phyloP scores from a whole-genome alignment of 2,329 filamentous ascomycete species.

The Phialophora chinensis region DNA sequence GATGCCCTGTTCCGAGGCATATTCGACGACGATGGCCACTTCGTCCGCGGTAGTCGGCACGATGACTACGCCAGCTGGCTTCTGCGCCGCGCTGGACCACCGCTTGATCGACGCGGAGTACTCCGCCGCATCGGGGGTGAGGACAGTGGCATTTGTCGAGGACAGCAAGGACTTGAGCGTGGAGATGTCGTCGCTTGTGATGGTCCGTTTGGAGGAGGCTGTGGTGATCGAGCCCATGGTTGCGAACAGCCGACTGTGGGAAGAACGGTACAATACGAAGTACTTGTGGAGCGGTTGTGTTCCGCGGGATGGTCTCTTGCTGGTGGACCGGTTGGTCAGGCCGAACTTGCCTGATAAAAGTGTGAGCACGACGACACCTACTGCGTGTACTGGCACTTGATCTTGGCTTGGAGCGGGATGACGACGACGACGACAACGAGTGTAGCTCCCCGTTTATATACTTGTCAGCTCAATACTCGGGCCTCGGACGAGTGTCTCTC shows the following conservation, averaged over 20 bases:
- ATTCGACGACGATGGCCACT: slow-evolving; percentile 52
- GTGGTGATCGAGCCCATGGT: slow-evolving; percentile 35
- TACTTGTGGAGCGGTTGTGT: not conserved
- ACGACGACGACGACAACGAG: not conserved
- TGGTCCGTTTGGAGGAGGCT: slow-evolving; percentile 22
- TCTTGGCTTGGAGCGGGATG: not conserved
- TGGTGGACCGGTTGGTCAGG: not conserved
- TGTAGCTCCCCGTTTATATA: not conserved
- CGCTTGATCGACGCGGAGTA: slow-evolving; percentile 47
- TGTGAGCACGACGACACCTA: not conserved
- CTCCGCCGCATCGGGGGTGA: slow-evolving; percentile 43
- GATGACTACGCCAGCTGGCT: slow-evolving; percentile 53
- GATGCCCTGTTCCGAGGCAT: slow-evolving; percentile 52
- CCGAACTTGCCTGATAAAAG: not conserved
- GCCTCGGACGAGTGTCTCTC: not conserved
- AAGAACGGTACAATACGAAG: not conserved
- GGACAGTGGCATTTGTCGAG: slow-evolving; percentile 39
- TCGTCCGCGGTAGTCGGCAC: slow-evolving; percentile 51
- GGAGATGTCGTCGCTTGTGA: slow-evolving; percentile 33
- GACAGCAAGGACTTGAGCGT: slow-evolving; percentile 28
- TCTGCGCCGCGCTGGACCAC: slow-evolving; percentile 49
- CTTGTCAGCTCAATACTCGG: not conserved
- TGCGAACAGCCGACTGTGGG: not conserved
- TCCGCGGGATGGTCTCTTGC: not conserved
- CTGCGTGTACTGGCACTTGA: not conserved